Evolutionary conservation across 83 land plant genomes (phyloP).

Genomic region (Diphasiastrum complanatum): DNA sequence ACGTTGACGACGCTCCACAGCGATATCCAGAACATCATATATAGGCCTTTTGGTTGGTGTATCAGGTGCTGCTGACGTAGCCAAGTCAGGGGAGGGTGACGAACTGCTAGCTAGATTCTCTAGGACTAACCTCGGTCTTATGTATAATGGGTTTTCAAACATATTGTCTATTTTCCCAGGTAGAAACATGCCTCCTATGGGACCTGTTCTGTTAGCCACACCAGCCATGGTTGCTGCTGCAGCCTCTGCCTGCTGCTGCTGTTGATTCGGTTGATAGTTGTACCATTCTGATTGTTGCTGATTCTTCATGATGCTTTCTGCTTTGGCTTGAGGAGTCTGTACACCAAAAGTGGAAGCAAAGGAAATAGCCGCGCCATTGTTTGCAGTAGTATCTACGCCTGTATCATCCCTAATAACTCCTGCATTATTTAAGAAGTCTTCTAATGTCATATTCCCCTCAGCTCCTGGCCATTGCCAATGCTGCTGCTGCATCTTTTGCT

Average conservation of each 20-base stretch:
- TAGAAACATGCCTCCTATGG: neutral
- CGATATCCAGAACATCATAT: neutral
- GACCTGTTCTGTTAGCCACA: neutral
- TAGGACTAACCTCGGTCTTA: too few species aligned
- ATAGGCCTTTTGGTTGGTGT: neutral
- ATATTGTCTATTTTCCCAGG: too few species aligned
- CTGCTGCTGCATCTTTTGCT: neutral
- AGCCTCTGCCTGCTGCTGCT: neutral
- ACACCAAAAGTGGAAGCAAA: too few species aligned
- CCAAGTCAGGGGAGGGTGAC: too few species aligned
- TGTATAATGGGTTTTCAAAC: too few species aligned
- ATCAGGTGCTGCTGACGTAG: neutral
- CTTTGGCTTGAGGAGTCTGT: too few species aligned
- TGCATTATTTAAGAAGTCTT: conserved; percentile 3
- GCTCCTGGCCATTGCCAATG: too few species aligned
- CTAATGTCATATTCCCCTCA: conserved; percentile 14
- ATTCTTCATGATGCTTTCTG: neutral
- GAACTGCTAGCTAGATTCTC: too few species aligned
- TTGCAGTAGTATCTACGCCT: neutral
- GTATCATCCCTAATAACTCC: conserved; percentile 7
- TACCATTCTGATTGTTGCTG: too few species aligned
- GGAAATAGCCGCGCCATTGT: neutral
- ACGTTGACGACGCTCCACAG: conserved; percentile 10
- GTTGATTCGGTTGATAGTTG: too few species aligned
- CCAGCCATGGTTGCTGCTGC: neutral